Percentiles rank a stretch among this genome's conserved stretches.
Evolutionary conservation across 2,329 filamentous ascomycete genomes (phyloP).

Genomic region (Apiospora koreana): DNA sequence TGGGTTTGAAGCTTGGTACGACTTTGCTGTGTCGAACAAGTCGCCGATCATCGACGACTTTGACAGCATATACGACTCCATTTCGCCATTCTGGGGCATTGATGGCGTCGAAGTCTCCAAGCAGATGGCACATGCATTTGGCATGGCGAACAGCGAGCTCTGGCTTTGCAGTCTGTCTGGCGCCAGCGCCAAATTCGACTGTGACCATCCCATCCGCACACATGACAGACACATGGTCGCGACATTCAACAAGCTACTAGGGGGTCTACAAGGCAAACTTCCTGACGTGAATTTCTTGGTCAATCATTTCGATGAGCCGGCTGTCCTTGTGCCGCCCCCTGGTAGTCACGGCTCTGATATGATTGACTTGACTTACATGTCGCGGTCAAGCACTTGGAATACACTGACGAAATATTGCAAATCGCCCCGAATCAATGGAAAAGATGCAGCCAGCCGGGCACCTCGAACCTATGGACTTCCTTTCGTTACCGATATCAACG

Average conservation of each 20-base stretch:
- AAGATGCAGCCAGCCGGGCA: not conserved
- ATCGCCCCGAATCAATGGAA: not conserved
- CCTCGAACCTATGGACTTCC: slow-evolving; percentile 30
- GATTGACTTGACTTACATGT: not conserved
- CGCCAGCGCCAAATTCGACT: slow-evolving; percentile 28
- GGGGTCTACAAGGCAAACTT: slow-evolving; percentile 25
- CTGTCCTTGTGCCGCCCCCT: slow-evolving; percentile 35
- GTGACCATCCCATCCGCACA: slow-evolving; percentile 32
- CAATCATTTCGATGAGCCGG: slow-evolving; percentile 51
- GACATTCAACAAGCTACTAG: slow-evolving; percentile 34
- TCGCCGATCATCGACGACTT: slow-evolving; percentile 54
- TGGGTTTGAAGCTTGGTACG: slow-evolving; percentile 49
- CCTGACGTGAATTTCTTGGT: slow-evolving; percentile 44
- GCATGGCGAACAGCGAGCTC: slow-evolving; percentile 31
- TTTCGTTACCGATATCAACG: slow-evolving; percentile 35
- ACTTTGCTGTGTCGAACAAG: slow-evolving; percentile 38
- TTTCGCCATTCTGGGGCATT: slow-evolving; percentile 43
- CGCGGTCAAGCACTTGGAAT: slow-evolving; percentile 27
- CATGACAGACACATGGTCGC: slow-evolving; percentile 36
- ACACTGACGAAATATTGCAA: slow-evolving; percentile 33
- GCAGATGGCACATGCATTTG: slow-evolving; percentile 28
- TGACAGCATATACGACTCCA: slow-evolving; percentile 40
- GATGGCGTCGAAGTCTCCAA: slow-evolving; percentile 35
- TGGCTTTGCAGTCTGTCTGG: slow-evolving; percentile 39
- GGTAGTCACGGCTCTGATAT: not conserved